Evolutionary conservation across 306 rosid species (phyloP).

Genomic region (Quercus robur): DNA sequence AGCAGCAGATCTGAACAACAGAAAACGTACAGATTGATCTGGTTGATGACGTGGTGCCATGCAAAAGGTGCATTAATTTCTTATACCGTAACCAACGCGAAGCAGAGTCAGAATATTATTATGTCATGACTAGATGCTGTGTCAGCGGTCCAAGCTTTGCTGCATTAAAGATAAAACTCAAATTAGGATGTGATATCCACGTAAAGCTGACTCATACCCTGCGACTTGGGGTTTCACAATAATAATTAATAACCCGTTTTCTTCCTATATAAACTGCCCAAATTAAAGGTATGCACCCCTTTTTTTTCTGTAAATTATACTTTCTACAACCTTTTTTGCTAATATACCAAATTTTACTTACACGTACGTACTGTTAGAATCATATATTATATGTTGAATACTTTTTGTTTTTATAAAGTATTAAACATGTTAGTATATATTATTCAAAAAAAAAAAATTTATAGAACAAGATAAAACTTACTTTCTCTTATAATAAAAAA

Average conservation of each 20-base stretch:
- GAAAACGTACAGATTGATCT: not conserved
- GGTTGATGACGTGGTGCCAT: not conserved
- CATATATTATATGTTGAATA: not conserved
- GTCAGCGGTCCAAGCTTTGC: slow-evolving; percentile 11
- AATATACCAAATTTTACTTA: too few relatives aligned
- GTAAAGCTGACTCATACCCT: slow-evolving; percentile 22
- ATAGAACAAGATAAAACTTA: too few relatives aligned
- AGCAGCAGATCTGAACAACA: not conserved
- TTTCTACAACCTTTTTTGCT: not conserved
- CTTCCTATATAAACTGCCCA: not conserved
- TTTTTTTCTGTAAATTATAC: not conserved
- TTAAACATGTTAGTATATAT: too few relatives aligned
- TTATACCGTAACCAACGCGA: not conserved
- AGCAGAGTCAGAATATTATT: slow-evolving; percentile 3
- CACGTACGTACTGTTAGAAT: too few relatives aligned
- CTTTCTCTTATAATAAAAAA: too few relatives aligned
- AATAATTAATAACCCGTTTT: not conserved
- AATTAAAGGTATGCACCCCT: not conserved
- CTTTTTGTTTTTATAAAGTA: too few relatives aligned
- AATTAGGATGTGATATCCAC: slow-evolving; percentile 22
- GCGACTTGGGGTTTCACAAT: not conserved
- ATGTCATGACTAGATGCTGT: slow-evolving; percentile 41
- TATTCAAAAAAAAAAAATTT: too few relatives aligned
- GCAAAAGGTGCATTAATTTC: not conserved
- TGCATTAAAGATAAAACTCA: not conserved